Percentiles rank a stretch among this genome's conserved stretches.
Evolutionary conservation across 305 asterid genomes (phyloP).

Genomic region (Fraxinus latifolia): DNA sequence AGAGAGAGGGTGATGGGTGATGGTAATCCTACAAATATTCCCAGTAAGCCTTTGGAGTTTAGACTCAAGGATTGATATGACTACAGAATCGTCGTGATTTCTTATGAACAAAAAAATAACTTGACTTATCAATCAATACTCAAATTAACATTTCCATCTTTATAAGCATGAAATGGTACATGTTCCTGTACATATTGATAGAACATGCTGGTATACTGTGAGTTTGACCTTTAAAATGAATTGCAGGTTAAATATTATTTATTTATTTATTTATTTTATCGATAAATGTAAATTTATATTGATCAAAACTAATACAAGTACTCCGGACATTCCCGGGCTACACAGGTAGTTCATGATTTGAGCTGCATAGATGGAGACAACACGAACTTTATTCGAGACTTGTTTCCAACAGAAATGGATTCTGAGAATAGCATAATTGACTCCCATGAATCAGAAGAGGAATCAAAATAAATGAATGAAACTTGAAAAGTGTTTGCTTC

Average conservation of each 20-base stretch:
- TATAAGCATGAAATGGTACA: neutral
- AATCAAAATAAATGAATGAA: neutral
- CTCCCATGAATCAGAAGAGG: neutral
- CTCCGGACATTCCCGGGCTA: neutral
- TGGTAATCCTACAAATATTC: neutral
- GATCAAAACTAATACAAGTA: neutral
- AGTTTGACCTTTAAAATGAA: neutral
- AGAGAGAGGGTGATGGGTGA: neutral
- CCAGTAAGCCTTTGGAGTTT: neutral
- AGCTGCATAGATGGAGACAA: constrained; percentile 34
- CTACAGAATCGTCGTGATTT: neutral
- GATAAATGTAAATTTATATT: too few species aligned
- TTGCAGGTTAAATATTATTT: neutral
- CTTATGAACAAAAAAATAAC: neutral
- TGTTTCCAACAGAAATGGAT: constrained; percentile 5
- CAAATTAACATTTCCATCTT: neutral
- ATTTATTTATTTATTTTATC: neutral
- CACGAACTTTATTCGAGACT: constrained; percentile 26
- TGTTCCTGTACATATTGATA: neutral
- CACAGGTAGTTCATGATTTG: constrained; percentile 36
- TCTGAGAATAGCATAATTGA: neutral
- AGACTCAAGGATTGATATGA: neutral
- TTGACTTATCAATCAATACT: neutral
- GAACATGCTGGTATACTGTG: neutral
- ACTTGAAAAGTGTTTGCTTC: neutral